Evolutionary conservation across 371 early-diverging fungal species (phyloP), one percentile per base, ranked within the genome.

Genomic region (Apophysomyces sp.): DNA sequence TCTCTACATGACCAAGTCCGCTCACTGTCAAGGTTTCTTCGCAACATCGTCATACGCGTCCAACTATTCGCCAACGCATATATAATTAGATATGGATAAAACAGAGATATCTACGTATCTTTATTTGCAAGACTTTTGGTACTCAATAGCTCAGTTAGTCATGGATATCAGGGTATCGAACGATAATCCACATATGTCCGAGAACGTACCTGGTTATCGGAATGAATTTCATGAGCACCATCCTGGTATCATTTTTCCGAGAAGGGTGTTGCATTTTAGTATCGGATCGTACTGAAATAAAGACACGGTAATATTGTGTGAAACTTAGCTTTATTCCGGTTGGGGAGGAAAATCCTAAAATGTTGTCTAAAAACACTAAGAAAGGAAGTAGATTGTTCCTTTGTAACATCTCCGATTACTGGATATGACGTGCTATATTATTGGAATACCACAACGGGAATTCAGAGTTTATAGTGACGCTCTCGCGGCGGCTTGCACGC

Each of bases 121-220:
- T 15, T 44, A 44, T 18, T 44, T 18, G 3, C 44, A 44, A 8
- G 3, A 4, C 44, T 44, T 44, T 44, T 44, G 44, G 18, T 44
- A 44, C 18, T 44, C 44, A 2, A 18, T 44, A 1, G 7, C 44
- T 3, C 44, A 44, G 21, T 18, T 44, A 8, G 44, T 44, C 3
- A 44, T 44, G 44, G 8, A 44, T 44, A 18, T 44, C 18, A 4
- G 1, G 1, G 18, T 44, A 2, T 18, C 44, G 18, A 44, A 44
- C 18, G 21, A 15, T 8, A 44, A 44, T 44, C 44, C 44, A 18
- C 7, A 44, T 18, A 44, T 44, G 44, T 8, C 44, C 3, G 44
- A 82, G 74, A 16, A 86, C 86, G 68, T 87, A 84, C 0, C 79
- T 77, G 12, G 84, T 78, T 44, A 83, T 74, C 18, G 79, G 77